A percentile compares a stretch with the other conserved stretches of the same genome.
Evolutionary conservation across 371 early-diverging fungal species (phyloP).

Genomic region (Blakeslea trispora): DNA sequence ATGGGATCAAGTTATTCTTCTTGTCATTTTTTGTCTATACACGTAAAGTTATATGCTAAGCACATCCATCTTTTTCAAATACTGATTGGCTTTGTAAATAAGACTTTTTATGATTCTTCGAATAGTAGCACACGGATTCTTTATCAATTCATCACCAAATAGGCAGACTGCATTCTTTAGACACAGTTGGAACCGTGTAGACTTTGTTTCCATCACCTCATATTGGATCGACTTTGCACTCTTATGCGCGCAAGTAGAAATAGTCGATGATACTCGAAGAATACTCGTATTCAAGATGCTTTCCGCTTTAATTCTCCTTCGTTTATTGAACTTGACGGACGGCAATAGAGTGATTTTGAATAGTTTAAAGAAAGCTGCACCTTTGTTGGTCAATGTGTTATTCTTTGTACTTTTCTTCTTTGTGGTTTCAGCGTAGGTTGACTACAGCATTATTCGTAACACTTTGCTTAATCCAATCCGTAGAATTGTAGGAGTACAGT

Average conservation of each 20-base stretch:
- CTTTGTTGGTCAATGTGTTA: constrained; percentile 59
- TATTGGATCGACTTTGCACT: constrained; percentile 64
- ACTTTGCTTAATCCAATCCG: not conserved
- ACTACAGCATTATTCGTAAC: not conserved
- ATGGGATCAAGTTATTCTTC: constrained; percentile 59
- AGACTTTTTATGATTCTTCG: constrained; percentile 49
- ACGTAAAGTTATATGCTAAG: constrained; percentile 45
- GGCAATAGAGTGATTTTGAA: constrained; percentile 63
- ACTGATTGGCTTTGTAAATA: constrained; percentile 5
- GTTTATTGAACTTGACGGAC: constrained; percentile 62
- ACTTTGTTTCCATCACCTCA: constrained; percentile 57
- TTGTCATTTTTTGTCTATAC: constrained; percentile 57
- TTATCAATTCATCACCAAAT: constrained; percentile 39
- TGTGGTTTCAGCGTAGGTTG: constrained; percentile 59
- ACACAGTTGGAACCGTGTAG: constrained; percentile 72
- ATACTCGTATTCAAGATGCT: constrained; percentile 60
- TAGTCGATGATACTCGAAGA: constrained; percentile 35
- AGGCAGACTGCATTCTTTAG: constrained; percentile 53
- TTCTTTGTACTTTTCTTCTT: constrained; percentile 68
- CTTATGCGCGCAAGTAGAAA: constrained; percentile 35
- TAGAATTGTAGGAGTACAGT: constrained; percentile 65
- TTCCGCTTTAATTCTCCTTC: constrained; percentile 56
- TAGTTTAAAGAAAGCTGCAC: constrained; percentile 65
- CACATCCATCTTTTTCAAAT: not conserved
- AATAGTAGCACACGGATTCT: constrained; percentile 59